Conservation (phyloP, 2,329 filamentous ascomycete genomes). For the Trichophyton simii region DNA sequence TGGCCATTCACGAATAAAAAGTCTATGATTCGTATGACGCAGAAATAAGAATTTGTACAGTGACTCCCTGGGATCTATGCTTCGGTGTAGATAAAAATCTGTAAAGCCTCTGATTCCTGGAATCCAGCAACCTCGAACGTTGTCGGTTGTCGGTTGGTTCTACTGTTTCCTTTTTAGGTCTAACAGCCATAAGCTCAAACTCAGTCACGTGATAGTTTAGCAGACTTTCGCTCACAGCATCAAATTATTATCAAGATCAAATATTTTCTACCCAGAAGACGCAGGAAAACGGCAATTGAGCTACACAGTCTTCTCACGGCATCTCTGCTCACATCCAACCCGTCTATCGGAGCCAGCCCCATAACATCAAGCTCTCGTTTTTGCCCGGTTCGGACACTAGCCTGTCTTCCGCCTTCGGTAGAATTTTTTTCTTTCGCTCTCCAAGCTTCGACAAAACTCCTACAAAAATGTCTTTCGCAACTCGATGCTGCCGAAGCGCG, state of each 20-base stretch:
- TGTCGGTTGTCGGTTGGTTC: neutral
- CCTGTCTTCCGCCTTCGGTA: neutral
- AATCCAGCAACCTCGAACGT: no score
- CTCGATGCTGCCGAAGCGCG: constrained; percentile 33
- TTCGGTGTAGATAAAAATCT: no score
- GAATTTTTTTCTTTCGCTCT: constrained; percentile 6
- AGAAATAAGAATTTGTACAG: neutral
- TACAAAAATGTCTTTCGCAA: constrained; percentile 30
- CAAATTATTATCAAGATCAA: constrained; percentile 2
- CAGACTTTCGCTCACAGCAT: neutral
- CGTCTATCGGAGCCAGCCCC: neutral
- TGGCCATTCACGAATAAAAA: neutral
- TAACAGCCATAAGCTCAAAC: neutral
- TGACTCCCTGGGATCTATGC: no score
- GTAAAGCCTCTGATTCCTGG: no score
- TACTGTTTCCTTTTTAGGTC: neutral
- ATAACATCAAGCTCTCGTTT: neutral
- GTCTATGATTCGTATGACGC: neutral
- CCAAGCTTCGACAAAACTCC: neutral
- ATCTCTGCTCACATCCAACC: neutral
- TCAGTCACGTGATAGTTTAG: neutral
- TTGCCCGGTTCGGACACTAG: neutral
- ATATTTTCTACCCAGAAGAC: neutral
- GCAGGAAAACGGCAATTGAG: neutral
- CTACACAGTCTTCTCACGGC: neutral